Base-by-base conservation (phyloP, 2,329 filamentous ascomycete genomes). In the Colletotrichum eremochloae region DNA sequence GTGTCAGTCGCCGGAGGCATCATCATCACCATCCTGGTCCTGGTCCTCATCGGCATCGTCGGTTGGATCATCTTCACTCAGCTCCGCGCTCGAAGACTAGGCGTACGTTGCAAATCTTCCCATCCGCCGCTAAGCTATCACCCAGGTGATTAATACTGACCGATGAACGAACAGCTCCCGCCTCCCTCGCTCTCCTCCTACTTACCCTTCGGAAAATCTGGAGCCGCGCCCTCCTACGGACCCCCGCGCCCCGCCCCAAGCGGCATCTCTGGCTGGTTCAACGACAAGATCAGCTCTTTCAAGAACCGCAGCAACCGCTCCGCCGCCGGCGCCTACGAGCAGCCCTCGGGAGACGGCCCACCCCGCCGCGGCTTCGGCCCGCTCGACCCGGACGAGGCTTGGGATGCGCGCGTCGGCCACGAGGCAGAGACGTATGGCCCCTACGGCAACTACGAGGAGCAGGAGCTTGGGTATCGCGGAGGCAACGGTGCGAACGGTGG, bases 381-480 rank as follows among this genome's bases (percentile, higher is more conserved):
- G 5, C 87, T 94, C 57, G 94, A 96, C 78, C 93, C 93, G 1
- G 94, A 97, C 79, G 93, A 95, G 78, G 93, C 94, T 2, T 97
- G 94, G 94, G 94, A 96, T 82, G 83, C 93, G 74, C 86, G 93
- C 72, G 93, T 97, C 5, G 93, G 93, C 70, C 87, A 90, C 76
- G 93, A 95, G 80, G 89, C 91, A 24, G 91, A 92, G 78, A 83
- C 82, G 15, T 91, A 91, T 79, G 89, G 88, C 2, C 83, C 84
- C 2, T 85, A 85, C 31, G 87, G 87, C 61, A 94, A 94, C 81
- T 92, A 94, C 78, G 94, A 96, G 79, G 93, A 94, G 82, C 90
- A 93, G 78, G 93, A 95, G 81, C 84, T 94, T 6, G 92, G 91
- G 82, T 77, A 79, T 74, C 75, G 76, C 62, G 81, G 82, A 55